Evolutionary conservation across 2,329 filamentous ascomycete genomes (phyloP).

Genomic region (Penicillium sp.): DNA sequence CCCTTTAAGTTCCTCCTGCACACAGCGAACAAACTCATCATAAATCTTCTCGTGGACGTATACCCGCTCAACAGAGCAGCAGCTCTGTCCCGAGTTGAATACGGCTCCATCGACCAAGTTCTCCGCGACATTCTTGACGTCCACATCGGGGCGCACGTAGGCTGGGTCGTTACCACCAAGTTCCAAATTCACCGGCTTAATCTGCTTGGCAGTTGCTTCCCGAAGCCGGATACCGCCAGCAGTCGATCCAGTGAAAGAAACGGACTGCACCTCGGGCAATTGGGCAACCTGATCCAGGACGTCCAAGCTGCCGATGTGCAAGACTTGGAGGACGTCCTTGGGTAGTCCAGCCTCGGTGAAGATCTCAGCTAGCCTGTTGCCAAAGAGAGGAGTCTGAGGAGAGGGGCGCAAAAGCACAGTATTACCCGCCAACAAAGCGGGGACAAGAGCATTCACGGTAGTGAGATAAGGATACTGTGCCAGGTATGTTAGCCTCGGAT

Average conservation of each 20-base stretch:
- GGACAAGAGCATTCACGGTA: slow-evolving; percentile 83
- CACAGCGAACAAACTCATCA: slow-evolving; percentile 76
- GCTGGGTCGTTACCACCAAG: slow-evolving; percentile 91
- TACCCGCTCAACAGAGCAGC: slow-evolving; percentile 84
- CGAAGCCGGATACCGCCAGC: slow-evolving; percentile 80
- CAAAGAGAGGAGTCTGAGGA: slow-evolving; percentile 86
- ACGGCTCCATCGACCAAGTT: slow-evolving; percentile 89
- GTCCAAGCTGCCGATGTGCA: slow-evolving; percentile 76
- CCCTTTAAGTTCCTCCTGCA: slow-evolving; percentile 74
- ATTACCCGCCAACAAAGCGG: slow-evolving; percentile 87
- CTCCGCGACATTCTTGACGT: slow-evolving; percentile 82
- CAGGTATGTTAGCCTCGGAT: not conserved
- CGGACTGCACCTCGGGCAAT: slow-evolving; percentile 70
- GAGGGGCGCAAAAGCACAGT: slow-evolving; percentile 88
- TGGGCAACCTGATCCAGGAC: slow-evolving; percentile 76
- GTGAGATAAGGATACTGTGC: slow-evolving; percentile 88
- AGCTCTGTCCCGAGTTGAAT: slow-evolving; percentile 95
- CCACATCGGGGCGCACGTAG: slow-evolving; percentile 79
- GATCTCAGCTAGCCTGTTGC: slow-evolving; percentile 72
- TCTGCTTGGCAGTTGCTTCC: slow-evolving; percentile 74
- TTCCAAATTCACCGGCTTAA: slow-evolving; percentile 82
- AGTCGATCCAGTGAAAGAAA: slow-evolving; percentile 92
- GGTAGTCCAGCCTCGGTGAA: slow-evolving; percentile 80
- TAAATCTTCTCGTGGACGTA: slow-evolving; percentile 84
- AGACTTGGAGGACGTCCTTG: slow-evolving; percentile 78